Base-by-base conservation (phyloP, 1,139 yeast species). In the Saccharomycopsis crataegensis region DNA sequence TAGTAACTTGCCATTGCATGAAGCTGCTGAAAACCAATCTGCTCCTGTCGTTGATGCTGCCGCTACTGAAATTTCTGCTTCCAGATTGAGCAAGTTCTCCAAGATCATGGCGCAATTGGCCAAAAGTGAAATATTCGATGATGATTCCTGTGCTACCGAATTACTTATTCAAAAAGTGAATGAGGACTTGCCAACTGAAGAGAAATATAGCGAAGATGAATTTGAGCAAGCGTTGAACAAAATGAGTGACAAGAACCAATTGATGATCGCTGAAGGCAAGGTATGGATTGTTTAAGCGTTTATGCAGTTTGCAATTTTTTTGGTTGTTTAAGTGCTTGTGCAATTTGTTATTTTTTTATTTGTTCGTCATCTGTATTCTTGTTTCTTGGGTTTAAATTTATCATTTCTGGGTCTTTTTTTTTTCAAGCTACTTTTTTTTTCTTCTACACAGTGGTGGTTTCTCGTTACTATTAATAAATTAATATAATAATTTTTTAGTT, bases 261-360 rank as follows among this genome's bases (percentile, higher is more conserved):
- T 85, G 53, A 79, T 81, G 80, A 64, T 76, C 34, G 76, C 81
- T 41, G 89, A 82, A 50, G 86, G 78, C 37, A 78, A 79, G 65
- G 75, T 84, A 46, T 83, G 81, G 79, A 76, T 77, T 67, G 78
- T 82, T 49, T 79, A 55, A 59, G 28, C 17, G 34, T 12, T 28
- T 22, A 44, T 47, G 38, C 7, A 6, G 3, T 40, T 12, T 22
- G 31, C n/a, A n/a, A 42, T 8, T n/a, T 44, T 37, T 36, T n/a
- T n/a, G n/a, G n/a, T n/a, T n/a, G n/a, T n/a, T n/a, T n/a, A n/a
- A n/a, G 14, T 49, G 14, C 12, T 2, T 36, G 17, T 49, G 28
- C n/a, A 9, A 43, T 43, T 22, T 31, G 8, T 33, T 43, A 28
- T 43, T 3, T 16, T 48, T 28, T 14, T 42, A 7, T 48, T 14